Base-by-base conservation (phyloP, 306 rosid genomes). In the Clitoria ternatea region DNA sequence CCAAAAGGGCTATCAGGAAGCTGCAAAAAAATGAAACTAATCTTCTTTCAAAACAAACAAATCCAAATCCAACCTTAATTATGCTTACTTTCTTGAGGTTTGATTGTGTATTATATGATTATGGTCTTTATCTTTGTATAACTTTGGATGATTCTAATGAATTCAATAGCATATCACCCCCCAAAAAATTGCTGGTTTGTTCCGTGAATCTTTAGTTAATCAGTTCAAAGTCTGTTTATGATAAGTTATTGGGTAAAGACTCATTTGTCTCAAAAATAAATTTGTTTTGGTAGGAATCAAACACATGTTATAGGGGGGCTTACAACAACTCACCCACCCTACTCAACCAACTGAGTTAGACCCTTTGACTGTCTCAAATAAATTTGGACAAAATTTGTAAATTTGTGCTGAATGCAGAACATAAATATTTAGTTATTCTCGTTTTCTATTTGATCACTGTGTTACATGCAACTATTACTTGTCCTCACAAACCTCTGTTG, bases 61-160 rank as follows among this genome's bases (percentile, higher is more conserved):
- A 29, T 29, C 2, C 32, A 29, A 29, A 2, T 3, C 24, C 17
- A 7, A 23, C 6, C 53, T 47, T 53, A 12, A 22, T 49, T 40
- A 15, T 69, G 53, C 35, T 40, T 36, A 22, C 37, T 55, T 53
- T 39, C 53, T 53, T 37, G 11, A 20, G 23, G 37, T 24, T n/a
- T 69, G 29, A 37, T 43, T 55, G 4, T 66, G 5, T 66, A 44
- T 5, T 18, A 7, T 40, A 15, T 74, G 72, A 74, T 64, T 74
- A 18, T 39, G 17, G 35, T 30, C 3, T 43, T 40, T 40, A 40
- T 64, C 9, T 39, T 35, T 59, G 29, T 56, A 15, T 60, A 55
- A 40, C 30, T 32, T 63, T 54, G 1, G 6, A 29, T 40, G 52
- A 3, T 30, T 66, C 27, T 13, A 9, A 33, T 32, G 37, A 59